These are phyloP conservation scores for Ophiosphaerella narmari DNA, from an alignment of 2,329 filamentous ascomycete genomes.

Conservation along the genomic window DNA sequence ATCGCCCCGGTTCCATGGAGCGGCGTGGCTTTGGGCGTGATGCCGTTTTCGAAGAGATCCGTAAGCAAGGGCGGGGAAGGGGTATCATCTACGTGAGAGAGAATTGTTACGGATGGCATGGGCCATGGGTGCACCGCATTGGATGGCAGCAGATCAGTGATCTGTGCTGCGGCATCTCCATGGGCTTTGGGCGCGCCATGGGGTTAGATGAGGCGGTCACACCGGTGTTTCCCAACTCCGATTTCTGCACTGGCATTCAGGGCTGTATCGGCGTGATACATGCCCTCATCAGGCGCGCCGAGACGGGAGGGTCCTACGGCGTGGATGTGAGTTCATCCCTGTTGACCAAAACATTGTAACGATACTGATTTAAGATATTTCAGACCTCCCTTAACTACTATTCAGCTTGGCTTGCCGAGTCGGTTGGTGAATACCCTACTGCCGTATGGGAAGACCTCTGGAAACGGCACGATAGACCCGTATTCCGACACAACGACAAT, in stretches of 20 bases:
- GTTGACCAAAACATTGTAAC: not conserved
- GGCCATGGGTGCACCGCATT: conserved; percentile 52
- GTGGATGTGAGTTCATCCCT: conserved; percentile 46
- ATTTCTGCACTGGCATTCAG: conserved; percentile 52
- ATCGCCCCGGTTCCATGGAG: conserved; percentile 55
- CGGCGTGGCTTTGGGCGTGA: conserved; percentile 52
- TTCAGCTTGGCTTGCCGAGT: conserved; percentile 43
- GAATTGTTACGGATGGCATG: conserved; percentile 61
- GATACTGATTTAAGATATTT: not conserved
- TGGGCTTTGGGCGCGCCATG: conserved; percentile 54
- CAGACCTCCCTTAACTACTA: conserved; percentile 46
- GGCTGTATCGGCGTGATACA: conserved; percentile 50
- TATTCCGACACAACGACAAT: conserved; percentile 58
- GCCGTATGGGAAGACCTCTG: conserved; percentile 57
- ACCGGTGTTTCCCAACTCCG: conserved; percentile 51
- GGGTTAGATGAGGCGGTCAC: conserved; percentile 52
- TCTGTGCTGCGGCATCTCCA: conserved; percentile 51
- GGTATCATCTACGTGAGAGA: conserved; percentile 56
- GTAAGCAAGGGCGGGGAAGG: conserved; percentile 46
- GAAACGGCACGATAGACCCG: conserved; percentile 50
- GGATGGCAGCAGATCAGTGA: conserved; percentile 62
- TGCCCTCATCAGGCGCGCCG: conserved; percentile 47
- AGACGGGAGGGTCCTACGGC: conserved; percentile 48
- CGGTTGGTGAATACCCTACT: conserved; percentile 41
- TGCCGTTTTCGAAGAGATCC: conserved; percentile 49